Conservation (phyloP, 495 filamentous ascomycete species). For the Sordaria brevicollis region DNA sequence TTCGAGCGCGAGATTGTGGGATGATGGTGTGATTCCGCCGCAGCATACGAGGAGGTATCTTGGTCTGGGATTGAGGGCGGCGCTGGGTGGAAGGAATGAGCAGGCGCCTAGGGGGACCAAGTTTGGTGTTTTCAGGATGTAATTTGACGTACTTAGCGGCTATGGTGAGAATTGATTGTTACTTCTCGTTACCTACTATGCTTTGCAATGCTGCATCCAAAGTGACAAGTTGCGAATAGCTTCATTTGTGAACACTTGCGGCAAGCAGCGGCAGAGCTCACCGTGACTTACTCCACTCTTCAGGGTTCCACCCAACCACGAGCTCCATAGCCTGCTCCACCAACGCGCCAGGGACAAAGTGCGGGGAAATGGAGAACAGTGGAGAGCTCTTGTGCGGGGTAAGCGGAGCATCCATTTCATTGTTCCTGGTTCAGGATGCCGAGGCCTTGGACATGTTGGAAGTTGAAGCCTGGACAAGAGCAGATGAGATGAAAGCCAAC, state of each 20-base stretch:
- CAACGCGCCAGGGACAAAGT: not conserved
- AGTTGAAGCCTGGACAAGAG: not conserved
- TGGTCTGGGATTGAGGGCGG: constrained; percentile 71
- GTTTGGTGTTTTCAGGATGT: constrained; percentile 98
- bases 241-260: not conserved
- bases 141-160: constrained; percentile 5
- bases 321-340: not conserved
- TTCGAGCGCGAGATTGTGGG: constrained; percentile 81
- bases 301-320: not conserved
- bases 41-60: constrained; percentile 76
- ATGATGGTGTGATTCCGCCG: constrained; percentile 90
- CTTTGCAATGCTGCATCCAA: no score
- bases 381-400: not conserved
- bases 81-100: constrained; percentile 55
- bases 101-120: constrained; percentile 52
- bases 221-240: not conserved
- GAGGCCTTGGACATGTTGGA: not conserved
- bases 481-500: not conserved
- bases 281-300: not conserved
- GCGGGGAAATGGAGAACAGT: not conserved
- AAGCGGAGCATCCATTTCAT: not conserved
- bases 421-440: not conserved
- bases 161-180: not conserved
- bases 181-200: not conserved
- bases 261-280: not conserved